Percentiles rank a stretch among this genome's conserved stretches.
Conservation (phyloP, 2,329 filamentous ascomycete species). For the Diplodia seriata region DNA sequence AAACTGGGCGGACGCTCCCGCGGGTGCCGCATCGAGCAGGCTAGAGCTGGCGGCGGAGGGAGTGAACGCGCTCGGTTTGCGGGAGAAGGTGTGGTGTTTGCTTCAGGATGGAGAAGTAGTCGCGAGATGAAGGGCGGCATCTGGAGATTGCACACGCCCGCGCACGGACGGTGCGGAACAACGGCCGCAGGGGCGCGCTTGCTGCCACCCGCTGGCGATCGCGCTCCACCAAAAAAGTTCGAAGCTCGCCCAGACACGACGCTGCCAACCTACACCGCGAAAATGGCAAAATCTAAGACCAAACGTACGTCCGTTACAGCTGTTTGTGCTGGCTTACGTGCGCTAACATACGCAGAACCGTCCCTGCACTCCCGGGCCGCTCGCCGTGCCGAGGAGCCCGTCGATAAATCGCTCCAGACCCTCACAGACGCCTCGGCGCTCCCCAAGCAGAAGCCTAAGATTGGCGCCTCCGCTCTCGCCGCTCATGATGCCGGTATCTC, state of each 20-base stretch:
- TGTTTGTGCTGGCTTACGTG: not conserved
- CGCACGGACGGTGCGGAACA: conserved; percentile 9
- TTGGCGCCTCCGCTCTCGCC: conserved; percentile 64
- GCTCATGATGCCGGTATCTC: conserved; percentile 72
- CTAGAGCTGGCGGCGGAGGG: conserved; percentile 9
- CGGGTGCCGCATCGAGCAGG: conserved; percentile 30
- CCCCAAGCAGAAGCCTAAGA: conserved; percentile 39
- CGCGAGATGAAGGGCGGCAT: conserved; percentile 28
- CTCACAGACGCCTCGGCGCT: conserved; percentile 47
- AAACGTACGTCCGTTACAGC: not conserved
- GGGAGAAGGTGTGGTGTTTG: not conserved
- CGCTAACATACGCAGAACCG: conserved; percentile 53
- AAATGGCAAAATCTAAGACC: conserved; percentile 28
- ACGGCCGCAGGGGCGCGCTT: conserved; percentile 1
- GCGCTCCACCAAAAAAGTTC: conserved; percentile 31
- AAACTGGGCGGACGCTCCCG: conserved; percentile 20
- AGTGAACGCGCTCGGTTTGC: conserved; percentile 3
- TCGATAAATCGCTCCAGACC: conserved; percentile 72
- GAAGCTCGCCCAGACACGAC: conserved; percentile 1
- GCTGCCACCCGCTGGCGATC: conserved; percentile 16
- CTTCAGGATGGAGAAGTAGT: conserved; percentile 13
- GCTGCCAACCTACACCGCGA: not conserved
- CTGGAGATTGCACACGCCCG: conserved; percentile 25
- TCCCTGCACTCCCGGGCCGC: conserved; percentile 77
- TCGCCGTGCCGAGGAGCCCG: conserved; percentile 73